phyloP scores from a whole-genome alignment of 1,139 yeast genomes.

The Candida neerlandica region DNA sequence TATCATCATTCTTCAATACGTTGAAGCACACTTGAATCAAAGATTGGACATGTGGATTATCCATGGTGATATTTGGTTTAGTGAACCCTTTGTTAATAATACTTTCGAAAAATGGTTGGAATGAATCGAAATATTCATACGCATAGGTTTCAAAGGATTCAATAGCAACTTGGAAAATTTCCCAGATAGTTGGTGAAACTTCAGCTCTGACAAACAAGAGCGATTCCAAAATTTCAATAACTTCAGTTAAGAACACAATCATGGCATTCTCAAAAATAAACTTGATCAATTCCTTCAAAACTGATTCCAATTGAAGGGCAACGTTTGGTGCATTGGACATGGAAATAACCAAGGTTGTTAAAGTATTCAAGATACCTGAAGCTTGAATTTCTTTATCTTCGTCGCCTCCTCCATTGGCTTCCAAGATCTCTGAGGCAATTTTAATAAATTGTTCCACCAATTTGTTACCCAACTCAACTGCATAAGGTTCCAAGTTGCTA shows the following conservation, averaged over 20 bases:
- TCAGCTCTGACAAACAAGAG: slow-evolving; percentile 42
- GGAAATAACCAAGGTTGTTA: slow-evolving; percentile 54
- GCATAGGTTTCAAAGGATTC: slow-evolving; percentile 57
- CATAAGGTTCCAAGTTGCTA: slow-evolving; percentile 56
- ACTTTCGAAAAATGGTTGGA: slow-evolving; percentile 52
- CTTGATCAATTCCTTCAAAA: slow-evolving; percentile 42
- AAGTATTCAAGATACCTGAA: slow-evolving; percentile 51
- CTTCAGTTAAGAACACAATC: slow-evolving; percentile 49
- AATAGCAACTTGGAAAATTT: slow-evolving; percentile 42
- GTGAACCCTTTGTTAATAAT: slow-evolving; percentile 51
- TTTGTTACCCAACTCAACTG: slow-evolving; percentile 49
- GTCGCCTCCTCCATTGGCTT: slow-evolving; percentile 31
- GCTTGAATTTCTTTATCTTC: slow-evolving; percentile 56
- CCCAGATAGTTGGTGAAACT: slow-evolving; percentile 53
- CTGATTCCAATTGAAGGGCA: slow-evolving; percentile 41
- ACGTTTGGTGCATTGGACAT: slow-evolving; percentile 53
- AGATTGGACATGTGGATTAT: slow-evolving; percentile 42
- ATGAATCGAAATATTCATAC: slow-evolving; percentile 51
- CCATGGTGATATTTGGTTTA: slow-evolving; percentile 33
- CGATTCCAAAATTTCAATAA: slow-evolving; percentile 53
- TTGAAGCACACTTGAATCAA: slow-evolving; percentile 42
- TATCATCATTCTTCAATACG: slow-evolving; percentile 34
- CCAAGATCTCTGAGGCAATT: slow-evolving; percentile 48
- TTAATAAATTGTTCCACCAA: slow-evolving; percentile 51
- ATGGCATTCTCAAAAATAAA: slow-evolving; percentile 53